phyloP scores from a whole-genome alignment of 225 moss, liverwort and hornwort species.

The Bryoerythrophyllum caledonicum region DNA sequence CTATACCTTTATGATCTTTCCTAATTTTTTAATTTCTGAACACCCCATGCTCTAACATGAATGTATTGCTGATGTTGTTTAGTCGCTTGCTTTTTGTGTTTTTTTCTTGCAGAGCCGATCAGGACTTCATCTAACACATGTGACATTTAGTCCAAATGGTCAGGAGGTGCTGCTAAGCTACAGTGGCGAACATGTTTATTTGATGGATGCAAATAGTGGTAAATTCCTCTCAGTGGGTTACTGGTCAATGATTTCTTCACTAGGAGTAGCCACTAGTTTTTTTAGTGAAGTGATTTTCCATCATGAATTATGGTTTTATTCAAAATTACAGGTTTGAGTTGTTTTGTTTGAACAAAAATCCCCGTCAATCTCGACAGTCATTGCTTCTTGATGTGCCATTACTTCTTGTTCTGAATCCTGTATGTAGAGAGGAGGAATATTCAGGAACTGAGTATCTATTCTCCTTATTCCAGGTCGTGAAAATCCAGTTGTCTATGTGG shows the following conservation, averaged over 20 bases:
- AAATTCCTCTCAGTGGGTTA: conserved; percentile 19
- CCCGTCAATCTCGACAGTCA: background rate
- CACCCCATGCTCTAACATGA: conserved; percentile 3
- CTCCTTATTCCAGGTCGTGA: conserved; percentile 57
- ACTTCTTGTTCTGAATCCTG: conserved; percentile 9
- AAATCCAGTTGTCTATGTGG: conserved; percentile 70
- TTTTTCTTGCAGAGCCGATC: conserved; percentile 75
- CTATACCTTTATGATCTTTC: background rate
- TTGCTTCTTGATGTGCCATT: background rate
- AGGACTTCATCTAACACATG: conserved; percentile 94
- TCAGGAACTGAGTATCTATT: background rate
- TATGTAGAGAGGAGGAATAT: conserved; percentile 4
- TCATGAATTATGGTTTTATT: conserved; percentile 7
- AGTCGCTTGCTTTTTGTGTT: background rate
- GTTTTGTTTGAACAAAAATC: background rate
- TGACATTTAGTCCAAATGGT: conserved; percentile 92
- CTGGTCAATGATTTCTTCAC: conserved; percentile 3
- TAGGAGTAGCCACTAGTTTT: background rate
- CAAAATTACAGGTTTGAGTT: background rate
- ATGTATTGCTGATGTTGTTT: background rate
- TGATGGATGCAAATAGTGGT: conserved; percentile 85
- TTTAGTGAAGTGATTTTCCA: conserved; percentile 1
- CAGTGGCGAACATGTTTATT: conserved; percentile 97
- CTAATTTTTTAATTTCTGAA: conserved; percentile 4
- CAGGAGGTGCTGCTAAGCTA: conserved; percentile 96